phyloP scores from a whole-genome alignment of 805 yeast species.

The Isabelozyma heimii region DNA sequence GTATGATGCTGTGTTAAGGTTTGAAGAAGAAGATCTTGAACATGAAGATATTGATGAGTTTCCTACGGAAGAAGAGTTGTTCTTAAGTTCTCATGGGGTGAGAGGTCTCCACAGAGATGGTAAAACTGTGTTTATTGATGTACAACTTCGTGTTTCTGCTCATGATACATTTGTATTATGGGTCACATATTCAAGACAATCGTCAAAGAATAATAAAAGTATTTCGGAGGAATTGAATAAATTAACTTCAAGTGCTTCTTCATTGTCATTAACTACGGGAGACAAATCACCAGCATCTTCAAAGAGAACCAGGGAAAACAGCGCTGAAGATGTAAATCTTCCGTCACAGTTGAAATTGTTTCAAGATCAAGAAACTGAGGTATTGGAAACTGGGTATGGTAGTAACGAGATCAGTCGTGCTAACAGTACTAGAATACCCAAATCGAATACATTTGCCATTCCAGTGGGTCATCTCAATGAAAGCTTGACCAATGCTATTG shows the following conservation, averaged over 20 bases:
- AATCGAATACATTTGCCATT: slow-evolving; percentile 24
- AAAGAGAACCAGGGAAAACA: slow-evolving; percentile 1
- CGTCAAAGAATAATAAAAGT: slow-evolving; percentile 9
- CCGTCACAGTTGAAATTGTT: slow-evolving; percentile 59
- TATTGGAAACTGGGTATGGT: slow-evolving; percentile 26
- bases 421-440: slow-evolving; percentile 32
- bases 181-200: slow-evolving; percentile 75
- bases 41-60: slow-evolving; percentile 25
- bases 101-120: slow-evolving; percentile 74
- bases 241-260: slow-evolving; percentile 15
- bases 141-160: slow-evolving; percentile 73
- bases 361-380: slow-evolving; percentile 32
- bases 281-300: not conserved
- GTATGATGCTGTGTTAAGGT: slow-evolving; percentile 45
- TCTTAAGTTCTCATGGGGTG: slow-evolving; percentile 63
- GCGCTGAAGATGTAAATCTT: slow-evolving; percentile 18
- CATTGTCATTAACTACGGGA: slow-evolving; percentile 6
- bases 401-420: slow-evolving; percentile 28
- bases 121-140: slow-evolving; percentile 60
- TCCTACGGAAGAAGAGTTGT: slow-evolving; percentile 41
- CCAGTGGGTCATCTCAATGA: slow-evolving; percentile 14
- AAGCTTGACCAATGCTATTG: not conserved
- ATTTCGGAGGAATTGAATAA: slow-evolving; percentile 24
- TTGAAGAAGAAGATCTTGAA: slow-evolving; percentile 12
- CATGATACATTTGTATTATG: slow-evolving; percentile 62